Evolutionary conservation across 169 alveolate genomes (phyloP).

Genomic region (Plasmodium inui): DNA sequence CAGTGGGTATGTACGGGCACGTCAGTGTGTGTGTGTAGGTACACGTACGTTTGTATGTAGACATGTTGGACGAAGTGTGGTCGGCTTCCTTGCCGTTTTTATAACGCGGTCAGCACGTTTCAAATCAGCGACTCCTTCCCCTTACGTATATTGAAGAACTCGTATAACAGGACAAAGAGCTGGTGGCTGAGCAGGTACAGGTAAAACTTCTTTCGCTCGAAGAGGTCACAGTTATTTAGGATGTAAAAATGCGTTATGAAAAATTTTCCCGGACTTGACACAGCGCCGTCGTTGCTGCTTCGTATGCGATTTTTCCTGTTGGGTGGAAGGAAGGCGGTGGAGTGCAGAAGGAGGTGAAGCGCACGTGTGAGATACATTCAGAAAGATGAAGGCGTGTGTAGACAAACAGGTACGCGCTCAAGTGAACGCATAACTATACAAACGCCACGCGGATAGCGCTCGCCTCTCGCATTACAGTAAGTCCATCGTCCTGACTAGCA

Average conservation of each 20-base stretch:
- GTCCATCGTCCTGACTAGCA: constrained; percentile 35
- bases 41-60: not conserved
- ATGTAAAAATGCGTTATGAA: constrained; percentile 56
- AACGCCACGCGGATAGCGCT: not conserved
- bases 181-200: constrained; percentile 60
- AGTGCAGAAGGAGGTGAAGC: not conserved
- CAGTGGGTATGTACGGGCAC: too few species aligned
- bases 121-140: not conserved
- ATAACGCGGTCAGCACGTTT: not conserved
- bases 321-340: not conserved
- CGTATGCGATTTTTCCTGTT: constrained; percentile 33
- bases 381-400: too few species aligned
- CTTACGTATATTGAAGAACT: constrained; percentile 61
- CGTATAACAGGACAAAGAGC: constrained; percentile 32
- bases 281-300: constrained; percentile 9
- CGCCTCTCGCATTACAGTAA: constrained; percentile 13
- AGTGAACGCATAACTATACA: not conserved
- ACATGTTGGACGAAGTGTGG: not conserved
- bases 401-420: not conserved
- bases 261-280: not conserved
- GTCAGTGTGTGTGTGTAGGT: not conserved
- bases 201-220: constrained; percentile 64
- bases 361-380: not conserved
- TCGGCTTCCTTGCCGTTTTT: not conserved
- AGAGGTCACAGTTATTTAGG: constrained; percentile 42